Evolutionary conservation across 768 basidiomycete species (phyloP), one percentile per base, ranked within the genome.

Genomic region (Harrya chromipes): DNA sequence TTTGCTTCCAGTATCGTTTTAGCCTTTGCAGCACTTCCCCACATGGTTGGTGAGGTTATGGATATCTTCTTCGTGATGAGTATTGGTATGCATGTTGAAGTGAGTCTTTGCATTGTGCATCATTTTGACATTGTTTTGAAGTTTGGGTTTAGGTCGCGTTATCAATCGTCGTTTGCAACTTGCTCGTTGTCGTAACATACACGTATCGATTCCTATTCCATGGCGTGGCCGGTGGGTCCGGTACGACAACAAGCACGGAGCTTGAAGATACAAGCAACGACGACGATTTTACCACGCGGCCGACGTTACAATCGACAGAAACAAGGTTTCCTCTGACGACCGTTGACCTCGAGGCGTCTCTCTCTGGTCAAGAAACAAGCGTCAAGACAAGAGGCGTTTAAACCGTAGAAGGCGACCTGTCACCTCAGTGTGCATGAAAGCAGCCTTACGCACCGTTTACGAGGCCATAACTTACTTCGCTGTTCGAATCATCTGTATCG

Each of bases 1-100:
- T 58, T 63, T 9, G 53, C 54, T 24, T 61, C 59, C 17, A 54
- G 59, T 31, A 31, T 56, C 23, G n/a, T 55, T 17, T 26, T 63
- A 1, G 52, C 56, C 6, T 16, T 58, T 4, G 54, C 14, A 20
- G 33, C 47, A 21, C 40, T 47, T 12, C 24, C 10, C 26, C 16
- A 43, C 17, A 16, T 23, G 13, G 23, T 41, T 9, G 20, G 46
- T 13, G 9, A 12, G 16, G 6, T 44, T n/a, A 2, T 41, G 11
- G 3, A 44, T 17, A 11, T 17, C 10, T 11, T 24, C 16, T 11
- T 35, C 13, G 4, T 35, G 21, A 35, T 24, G 14, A 19, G 16
- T 23, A 13, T 27, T 29, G 40, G 40, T 19, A 12, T 27, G 40
- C 40, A 40, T 17, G 12, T 29, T 19, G 27, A 41, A 41, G 40